Evolutionary conservation across 2,329 filamentous ascomycete genomes (phyloP).

Genomic region (Rhynchosporium agropyri): DNA sequence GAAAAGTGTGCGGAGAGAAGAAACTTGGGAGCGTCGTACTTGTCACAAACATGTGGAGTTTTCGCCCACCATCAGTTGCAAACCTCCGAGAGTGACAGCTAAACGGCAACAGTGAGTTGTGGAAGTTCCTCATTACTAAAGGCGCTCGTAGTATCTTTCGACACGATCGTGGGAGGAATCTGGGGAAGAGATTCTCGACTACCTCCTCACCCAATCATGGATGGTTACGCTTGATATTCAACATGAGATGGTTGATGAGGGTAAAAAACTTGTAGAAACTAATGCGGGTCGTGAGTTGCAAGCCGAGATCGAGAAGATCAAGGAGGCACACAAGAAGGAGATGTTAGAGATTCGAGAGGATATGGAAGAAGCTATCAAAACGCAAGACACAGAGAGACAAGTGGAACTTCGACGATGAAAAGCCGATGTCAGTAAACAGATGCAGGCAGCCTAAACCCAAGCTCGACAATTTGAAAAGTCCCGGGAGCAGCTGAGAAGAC

Average conservation of each 20-base stretch:
- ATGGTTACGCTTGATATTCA: background rate
- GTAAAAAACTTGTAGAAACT: background rate
- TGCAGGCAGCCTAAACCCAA: background rate
- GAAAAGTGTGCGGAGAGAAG: conserved; percentile 40
- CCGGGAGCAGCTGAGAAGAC: background rate
- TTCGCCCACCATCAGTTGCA: background rate
- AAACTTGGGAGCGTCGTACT: background rate
- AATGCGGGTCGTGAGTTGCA: background rate
- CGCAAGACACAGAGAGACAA: background rate
- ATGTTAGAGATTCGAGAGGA: background rate
- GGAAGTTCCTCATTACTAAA: background rate
- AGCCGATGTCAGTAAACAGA: background rate
- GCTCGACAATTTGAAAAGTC: background rate
- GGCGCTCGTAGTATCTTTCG: background rate
- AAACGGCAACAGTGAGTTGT: background rate
- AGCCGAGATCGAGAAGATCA: background rate
- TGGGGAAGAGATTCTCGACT: background rate
- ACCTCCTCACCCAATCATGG: background rate
- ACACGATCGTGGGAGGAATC: background rate
- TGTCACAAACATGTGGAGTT: background rate
- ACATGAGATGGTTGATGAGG: background rate
- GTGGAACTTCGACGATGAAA: background rate
- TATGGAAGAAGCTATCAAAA: background rate
- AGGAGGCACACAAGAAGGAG: background rate
- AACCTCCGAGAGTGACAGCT: background rate